Base-by-base conservation (phyloP, 164 flowering plant genomes). In the Macadamia tetraphylla region DNA sequence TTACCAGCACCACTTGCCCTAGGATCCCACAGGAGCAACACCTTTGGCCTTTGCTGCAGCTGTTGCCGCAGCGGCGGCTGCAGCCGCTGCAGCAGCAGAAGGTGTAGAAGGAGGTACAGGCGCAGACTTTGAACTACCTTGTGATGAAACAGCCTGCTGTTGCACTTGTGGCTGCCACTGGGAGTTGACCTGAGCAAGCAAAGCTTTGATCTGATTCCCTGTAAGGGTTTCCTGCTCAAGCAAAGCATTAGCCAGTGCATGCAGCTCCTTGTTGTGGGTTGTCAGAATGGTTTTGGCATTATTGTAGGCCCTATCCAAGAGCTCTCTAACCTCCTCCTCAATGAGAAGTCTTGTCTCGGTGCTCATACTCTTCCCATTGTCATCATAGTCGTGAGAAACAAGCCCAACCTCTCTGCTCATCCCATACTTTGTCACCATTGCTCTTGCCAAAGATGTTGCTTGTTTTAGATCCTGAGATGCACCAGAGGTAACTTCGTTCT, bases 371-470 rank as follows among this genome's bases (percentile, higher is more conserved):
- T 71, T 81, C 2, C 90, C 86, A 63, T 84, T 65, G 66, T 84
- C 87, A 18, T 81, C 72, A 58, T 86, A 86, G 55, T 83, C 70
- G 73, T 87, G 89, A 13, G 84, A 40, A 1, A 82, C 94, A 9
- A 87, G 66, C 31, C 94, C 94, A 13, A 86, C 87, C 69, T 80
- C 79, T 60, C 76, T 81, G 81, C 91, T 87, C 94, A 87, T 88
- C 12, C 90, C 90, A 43, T 77, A 86, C 69, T 80, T 83, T 6
- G 90, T 84, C 11, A 86, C 90, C 90, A 86, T 86, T 9, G 81
- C 79, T 67, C 84, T 74, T 0, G 90, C 90, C 23, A 86, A 77
- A 4, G 62, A 67, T 18, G 90, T 86, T 46, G 90, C 90, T 62
- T 79, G 82, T 60, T 75, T 58, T 17, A 86, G 84, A 69, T 86